Conservation (phyloP, 352 stramenopile genomes). For the Phytophthora hibernalis region DNA sequence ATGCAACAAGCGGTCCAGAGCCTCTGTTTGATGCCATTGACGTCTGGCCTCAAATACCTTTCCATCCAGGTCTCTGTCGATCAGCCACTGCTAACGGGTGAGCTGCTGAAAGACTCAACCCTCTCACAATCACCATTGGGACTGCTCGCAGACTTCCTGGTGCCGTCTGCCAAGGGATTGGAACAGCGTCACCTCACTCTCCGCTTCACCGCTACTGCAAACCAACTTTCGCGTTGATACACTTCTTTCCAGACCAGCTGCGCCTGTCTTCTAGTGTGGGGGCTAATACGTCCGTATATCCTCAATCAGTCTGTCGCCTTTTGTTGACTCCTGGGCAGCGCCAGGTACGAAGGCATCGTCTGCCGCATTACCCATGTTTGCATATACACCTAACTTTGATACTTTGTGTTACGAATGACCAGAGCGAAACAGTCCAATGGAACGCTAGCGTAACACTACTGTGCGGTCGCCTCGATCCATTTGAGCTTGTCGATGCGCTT, state of each 20-base stretch:
- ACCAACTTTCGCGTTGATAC: slow-evolving; percentile 61
- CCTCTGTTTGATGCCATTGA: slow-evolving; percentile 36
- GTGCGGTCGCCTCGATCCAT: slow-evolving; percentile 43
- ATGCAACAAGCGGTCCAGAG: slow-evolving; percentile 17
- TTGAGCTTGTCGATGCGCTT: slow-evolving; percentile 61
- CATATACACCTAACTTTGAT: neutral
- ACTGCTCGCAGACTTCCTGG: slow-evolving; percentile 60
- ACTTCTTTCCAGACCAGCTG: slow-evolving; percentile 58
- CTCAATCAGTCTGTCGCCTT: slow-evolving; percentile 32
- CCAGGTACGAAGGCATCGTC: slow-evolving; percentile 38
- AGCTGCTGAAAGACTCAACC: slow-evolving; percentile 65
- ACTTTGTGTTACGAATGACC: slow-evolving; percentile 2
- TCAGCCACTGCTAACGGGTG: slow-evolving; percentile 49
- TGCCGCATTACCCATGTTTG: neutral
- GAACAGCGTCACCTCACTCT: slow-evolving; percentile 43
- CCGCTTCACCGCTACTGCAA: slow-evolving; percentile 54
- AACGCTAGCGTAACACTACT: slow-evolving; percentile 67
- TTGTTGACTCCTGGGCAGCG: slow-evolving; percentile 43
- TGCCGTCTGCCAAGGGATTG: slow-evolving; percentile 28
- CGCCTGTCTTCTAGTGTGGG: neutral
- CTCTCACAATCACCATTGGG: slow-evolving; percentile 65
- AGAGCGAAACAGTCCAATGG: slow-evolving; percentile 45
- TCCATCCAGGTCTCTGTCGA: slow-evolving; percentile 60
- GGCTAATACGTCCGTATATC: neutral
- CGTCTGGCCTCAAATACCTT: slow-evolving; percentile 53